phyloP scores from a whole-genome alignment of 2,329 filamentous ascomycete species.

The Botrytis sinoallii region DNA sequence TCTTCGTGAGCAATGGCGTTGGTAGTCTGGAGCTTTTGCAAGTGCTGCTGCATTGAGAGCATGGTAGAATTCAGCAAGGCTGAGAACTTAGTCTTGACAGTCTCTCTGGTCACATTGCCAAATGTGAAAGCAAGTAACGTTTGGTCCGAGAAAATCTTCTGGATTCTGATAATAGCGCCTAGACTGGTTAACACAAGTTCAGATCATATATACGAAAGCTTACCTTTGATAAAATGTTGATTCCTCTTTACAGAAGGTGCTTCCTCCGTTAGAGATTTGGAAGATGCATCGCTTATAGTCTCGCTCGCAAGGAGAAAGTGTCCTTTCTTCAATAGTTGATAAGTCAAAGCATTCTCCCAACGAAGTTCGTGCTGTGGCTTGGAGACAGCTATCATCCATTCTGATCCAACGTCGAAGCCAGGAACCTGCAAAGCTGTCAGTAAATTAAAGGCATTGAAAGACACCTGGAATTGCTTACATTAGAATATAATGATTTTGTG shows the following conservation, averaged over 20 bases:
- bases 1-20: slow-evolving; percentile 23
- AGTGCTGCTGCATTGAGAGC: slow-evolving; percentile 30
- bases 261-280: background rate
- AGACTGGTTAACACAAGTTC: background rate
- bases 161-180: slow-evolving; percentile 12
- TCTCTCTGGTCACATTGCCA: slow-evolving; percentile 17
- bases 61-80: slow-evolving; percentile 29
- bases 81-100: slow-evolving; percentile 23
- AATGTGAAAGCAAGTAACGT: slow-evolving; percentile 22
- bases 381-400: slow-evolving; percentile 53
- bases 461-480: slow-evolving; percentile 18
- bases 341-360: slow-evolving; percentile 38
- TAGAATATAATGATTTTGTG: slow-evolving; percentile 43
- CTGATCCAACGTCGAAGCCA: slow-evolving; percentile 43
- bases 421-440: slow-evolving; percentile 31
- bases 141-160: slow-evolving; percentile 22
- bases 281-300: background rate
- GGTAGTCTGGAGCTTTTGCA: slow-evolving; percentile 27
- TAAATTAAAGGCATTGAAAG: background rate
- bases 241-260: background rate
- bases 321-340: slow-evolving; percentile 10
- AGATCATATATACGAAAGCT: background rate
- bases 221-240: slow-evolving; percentile 12
- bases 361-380: slow-evolving; percentile 47
- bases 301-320: slow-evolving; percentile 5